Evolutionary conservation across 805 yeast genomes (phyloP).

Genomic region (Scheffersomyces amazonensis): DNA sequence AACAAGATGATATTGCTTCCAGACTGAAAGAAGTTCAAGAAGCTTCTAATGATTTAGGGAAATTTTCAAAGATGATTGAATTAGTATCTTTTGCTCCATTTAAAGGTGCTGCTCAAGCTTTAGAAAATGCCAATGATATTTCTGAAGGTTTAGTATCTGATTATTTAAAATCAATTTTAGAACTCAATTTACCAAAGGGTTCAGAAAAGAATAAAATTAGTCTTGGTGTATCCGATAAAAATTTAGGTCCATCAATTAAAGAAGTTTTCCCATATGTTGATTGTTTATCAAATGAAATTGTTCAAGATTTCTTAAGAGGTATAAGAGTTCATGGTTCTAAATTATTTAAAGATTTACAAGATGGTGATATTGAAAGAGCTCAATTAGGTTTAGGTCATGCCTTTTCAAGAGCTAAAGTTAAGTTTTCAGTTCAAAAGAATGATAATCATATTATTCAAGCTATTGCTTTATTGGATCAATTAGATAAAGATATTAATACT

Average conservation of each 20-base stretch:
- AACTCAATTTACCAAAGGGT: conserved; percentile 83
- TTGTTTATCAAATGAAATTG: conserved; percentile 86
- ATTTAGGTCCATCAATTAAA: conserved; percentile 95
- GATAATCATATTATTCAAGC: conserved; percentile 99
- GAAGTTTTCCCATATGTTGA: conserved; percentile 86
- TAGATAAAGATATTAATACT: conserved; percentile 97
- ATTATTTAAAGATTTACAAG: conserved; percentile 85
- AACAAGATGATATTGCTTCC: conserved; percentile 92
- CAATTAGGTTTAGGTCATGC: conserved; percentile 99
- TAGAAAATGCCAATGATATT: conserved; percentile 96
- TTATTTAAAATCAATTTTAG: conserved; percentile 83
- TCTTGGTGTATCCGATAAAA: conserved; percentile 90
- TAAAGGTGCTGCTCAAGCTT: conserved; percentile 99
- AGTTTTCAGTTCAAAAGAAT: conserved; percentile 97
- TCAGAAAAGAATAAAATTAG: conserved; percentile 64
- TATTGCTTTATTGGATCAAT: conserved; percentile 93
- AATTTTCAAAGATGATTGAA: conserved; percentile 89
- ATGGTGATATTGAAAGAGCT: conserved; percentile 96
- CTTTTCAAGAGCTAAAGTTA: conserved; percentile 97
- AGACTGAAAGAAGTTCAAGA: conserved; percentile 92
- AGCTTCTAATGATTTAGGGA: conserved; percentile 78
- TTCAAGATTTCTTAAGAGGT: conserved; percentile 94
- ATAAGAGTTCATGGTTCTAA: conserved; percentile 87
- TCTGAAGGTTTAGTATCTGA: conserved; percentile 96
- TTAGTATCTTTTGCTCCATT: conserved; percentile 95